Evolutionary conservation across 169 alveolate species (phyloP), one percentile per base, ranked within the genome.

Genomic region (Plasmodium yoelii): DNA sequence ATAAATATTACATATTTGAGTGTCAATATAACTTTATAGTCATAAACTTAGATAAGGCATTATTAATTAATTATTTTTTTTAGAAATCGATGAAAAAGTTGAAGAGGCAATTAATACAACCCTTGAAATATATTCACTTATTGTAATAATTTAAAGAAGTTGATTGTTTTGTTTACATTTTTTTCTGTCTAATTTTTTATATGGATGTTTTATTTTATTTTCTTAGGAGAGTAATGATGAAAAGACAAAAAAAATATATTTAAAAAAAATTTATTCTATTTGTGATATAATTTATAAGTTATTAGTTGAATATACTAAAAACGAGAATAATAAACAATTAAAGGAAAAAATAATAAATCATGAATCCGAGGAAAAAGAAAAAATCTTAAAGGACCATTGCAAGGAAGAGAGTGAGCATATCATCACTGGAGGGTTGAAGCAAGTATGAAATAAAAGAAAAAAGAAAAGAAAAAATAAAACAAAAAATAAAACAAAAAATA

Each of bases 1-100:
- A n/a, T n/a, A n/a, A 75, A 15, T 26, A 18, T 13, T 5, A n/a
- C 24, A 5, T 19, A 26, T 53, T 6, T 13, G 12, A 6, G 53
- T 15, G n/a, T 6, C 34, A 1, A 26, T 26, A 3, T 59, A 19
- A 34, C 4, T 34, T 34, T 34, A 34, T 34, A 34, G 0, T 3
- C 0, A 1, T 5, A 0, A 34, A 34, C 39, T 28, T 34, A 34
- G 42, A 34, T 34, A 34, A 34, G 4, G 0, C 42, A 34, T 55
- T 22, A 34, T 15, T 47, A 15, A 39, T 80, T 67, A n/a, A n/a
- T n/a, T n/a, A n/a, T 55, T 80, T 5, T 51, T 51, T 55, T 10
- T 13, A 80, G 90, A 26, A 24, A 67, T 80, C 49, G 55, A 68
- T 15, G 72, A 80, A 42, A 65, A 61, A 47, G 61, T 80, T 15